phyloP scores from a whole-genome alignment of 164 flowering plant species.

The Stephania yunnanensis region DNA sequence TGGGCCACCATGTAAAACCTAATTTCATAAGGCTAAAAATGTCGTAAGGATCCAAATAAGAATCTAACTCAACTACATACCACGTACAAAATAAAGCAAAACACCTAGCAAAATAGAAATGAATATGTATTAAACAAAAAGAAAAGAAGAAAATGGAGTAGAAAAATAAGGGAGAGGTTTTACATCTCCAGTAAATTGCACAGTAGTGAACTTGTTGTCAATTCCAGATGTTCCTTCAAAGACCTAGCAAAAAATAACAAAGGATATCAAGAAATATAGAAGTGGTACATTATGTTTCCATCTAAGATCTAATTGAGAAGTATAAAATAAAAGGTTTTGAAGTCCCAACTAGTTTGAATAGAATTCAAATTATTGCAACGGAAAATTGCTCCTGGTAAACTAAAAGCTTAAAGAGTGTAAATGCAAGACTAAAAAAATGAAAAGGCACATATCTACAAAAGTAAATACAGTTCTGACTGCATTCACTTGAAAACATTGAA shows the following conservation, averaged over 20 bases:
- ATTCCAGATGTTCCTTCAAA: constrained; percentile 99
- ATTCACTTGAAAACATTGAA: not conserved
- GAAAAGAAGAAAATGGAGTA: not conserved
- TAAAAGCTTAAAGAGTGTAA: not conserved
- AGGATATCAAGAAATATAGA: constrained; percentile 6
- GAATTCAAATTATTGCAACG: not conserved
- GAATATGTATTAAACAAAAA: not conserved
- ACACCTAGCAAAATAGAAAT: not conserved
- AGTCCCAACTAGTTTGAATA: not conserved
- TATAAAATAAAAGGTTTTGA: not conserved
- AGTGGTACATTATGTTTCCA: not conserved
- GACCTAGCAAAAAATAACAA: constrained; percentile 39
- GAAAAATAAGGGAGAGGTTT: not conserved
- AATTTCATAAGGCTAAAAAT: not conserved
- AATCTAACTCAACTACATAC: not conserved
- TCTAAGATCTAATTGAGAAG: not conserved
- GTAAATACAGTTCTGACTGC: not conserved
- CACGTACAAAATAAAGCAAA: not conserved
- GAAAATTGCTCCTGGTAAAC: not conserved
- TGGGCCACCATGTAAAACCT: not conserved
- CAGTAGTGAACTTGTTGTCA: constrained; percentile 94
- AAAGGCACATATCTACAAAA: not conserved
- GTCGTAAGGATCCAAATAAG: not conserved
- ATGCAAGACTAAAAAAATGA: not conserved
- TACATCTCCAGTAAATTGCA: constrained; percentile 99